Evolutionary conservation across 306 rosid genomes (phyloP), one percentile per base, ranked within the genome.

Genomic region (Citrullus colocynthis): DNA sequence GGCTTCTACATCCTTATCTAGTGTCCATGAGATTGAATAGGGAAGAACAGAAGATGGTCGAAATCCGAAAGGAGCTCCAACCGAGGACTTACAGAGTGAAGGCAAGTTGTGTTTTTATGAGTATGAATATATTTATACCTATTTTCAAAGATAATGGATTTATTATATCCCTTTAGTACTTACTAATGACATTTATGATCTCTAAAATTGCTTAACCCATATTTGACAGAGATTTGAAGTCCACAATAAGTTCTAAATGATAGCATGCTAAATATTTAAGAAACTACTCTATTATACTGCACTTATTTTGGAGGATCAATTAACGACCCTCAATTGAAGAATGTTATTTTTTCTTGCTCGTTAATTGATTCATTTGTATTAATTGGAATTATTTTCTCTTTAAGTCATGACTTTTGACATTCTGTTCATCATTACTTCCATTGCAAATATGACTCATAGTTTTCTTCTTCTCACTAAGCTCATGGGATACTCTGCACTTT

Each of bases 1-100:
- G 98, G 65, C 96, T 94, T 58, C 74, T 90, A 80, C 97, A 90
- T 76, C 96, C 96, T 2, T 94, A 91, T 80, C 81, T 91, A 67
- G 73, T 90, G 82, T 90, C 98, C 18, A 86, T 81, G 91, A 90
- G 97, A 85, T 88, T 94, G 88, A 85, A 88, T 32, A 83, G 91
- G 78, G 97, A 91, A 60, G 98, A 94, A 67, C 98, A 94, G 74
- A 94, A 91, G 82, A 89, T 94, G 94, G 85, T 90, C 76, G 98
- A 91, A 88, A 86, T 91, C 57, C 90, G 98, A 79, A 94, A 91
- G 90, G 96, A 94, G 88, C 97, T 94, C 64, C 88, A 71, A 30
- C 97, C 98, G 52, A 90, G 94, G 51, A 80, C 89, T 54, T 94
- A 90, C 64, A 88, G 98, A 80, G 84, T 94, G 64, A 94, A 90